Conservation (phyloP, 2,329 filamentous ascomycete genomes). For the Paraphaeosphaeria sporulosa region DNA sequence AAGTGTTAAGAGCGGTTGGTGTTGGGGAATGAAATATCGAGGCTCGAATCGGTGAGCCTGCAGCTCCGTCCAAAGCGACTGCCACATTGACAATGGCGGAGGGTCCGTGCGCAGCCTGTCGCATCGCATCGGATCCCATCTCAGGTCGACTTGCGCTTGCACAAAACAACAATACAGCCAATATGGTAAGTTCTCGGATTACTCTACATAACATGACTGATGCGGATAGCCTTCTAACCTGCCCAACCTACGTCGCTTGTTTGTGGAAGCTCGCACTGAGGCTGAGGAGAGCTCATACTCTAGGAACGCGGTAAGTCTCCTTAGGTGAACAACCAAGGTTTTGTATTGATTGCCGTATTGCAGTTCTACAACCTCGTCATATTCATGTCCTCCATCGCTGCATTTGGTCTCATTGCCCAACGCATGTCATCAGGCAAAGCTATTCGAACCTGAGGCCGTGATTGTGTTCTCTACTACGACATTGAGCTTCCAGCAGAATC, state of each 20-base stretch:
- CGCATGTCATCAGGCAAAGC: slow-evolving; percentile 65
- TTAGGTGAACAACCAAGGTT: too few relatives aligned
- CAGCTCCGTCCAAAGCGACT: slow-evolving; percentile 31
- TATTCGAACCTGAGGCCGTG: slow-evolving; percentile 8
- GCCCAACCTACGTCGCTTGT: slow-evolving; percentile 93
- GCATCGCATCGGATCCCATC: slow-evolving; percentile 14
- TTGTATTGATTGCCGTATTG: neutral
- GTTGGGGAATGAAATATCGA: slow-evolving; percentile 22
- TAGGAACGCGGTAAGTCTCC: slow-evolving; percentile 77
- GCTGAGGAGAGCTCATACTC: slow-evolving; percentile 95
- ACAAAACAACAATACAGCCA: slow-evolving; percentile 1
- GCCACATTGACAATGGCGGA: slow-evolving; percentile 32
- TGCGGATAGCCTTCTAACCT: slow-evolving; percentile 70
- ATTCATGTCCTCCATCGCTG: slow-evolving; percentile 94
- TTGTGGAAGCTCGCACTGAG: slow-evolving; percentile 92
- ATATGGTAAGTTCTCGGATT: neutral
- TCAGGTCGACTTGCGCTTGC: neutral
- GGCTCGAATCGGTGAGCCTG: slow-evolving; percentile 27
- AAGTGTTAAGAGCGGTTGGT: slow-evolving; percentile 4
- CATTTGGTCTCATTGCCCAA: slow-evolving; percentile 93
- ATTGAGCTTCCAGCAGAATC: neutral
- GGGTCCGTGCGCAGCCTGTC: slow-evolving; percentile 32
- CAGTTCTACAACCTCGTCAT: slow-evolving; percentile 98
- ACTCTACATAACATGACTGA: neutral
- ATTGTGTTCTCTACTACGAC: neutral